Evolutionary conservation across 805 yeast genomes (phyloP).

Genomic region (Suhomyces canberraensis): DNA sequence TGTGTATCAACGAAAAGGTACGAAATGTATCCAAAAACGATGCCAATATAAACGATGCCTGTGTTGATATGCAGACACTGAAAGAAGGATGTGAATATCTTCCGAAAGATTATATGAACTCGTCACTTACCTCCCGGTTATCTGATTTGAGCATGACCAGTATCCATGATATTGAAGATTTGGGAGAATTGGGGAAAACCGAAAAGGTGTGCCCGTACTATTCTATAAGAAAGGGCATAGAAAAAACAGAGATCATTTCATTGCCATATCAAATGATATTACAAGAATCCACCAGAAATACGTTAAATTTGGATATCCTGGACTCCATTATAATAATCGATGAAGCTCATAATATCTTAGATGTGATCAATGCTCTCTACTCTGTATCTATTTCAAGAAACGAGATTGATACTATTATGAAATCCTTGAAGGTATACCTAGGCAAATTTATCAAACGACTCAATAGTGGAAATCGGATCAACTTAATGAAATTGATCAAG

Average conservation of each 20-base stretch:
- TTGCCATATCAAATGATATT: conserved; percentile 81
- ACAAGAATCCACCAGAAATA: conserved; percentile 56
- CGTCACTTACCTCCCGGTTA: conserved; percentile 30
- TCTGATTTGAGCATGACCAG: conserved; percentile 53
- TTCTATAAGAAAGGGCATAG: conserved; percentile 55
- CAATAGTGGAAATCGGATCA: conserved; percentile 68
- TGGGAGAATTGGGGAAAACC: conserved; percentile 55
- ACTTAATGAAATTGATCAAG: conserved; percentile 60
- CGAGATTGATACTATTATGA: conserved; percentile 46
- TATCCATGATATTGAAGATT: conserved; percentile 77
- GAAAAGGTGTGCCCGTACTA: conserved; percentile 79
- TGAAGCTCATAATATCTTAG: conserved; percentile 88
- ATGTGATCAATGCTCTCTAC: conserved; percentile 66
- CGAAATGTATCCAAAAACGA: conserved; percentile 40
- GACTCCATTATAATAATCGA: conserved; percentile 76
- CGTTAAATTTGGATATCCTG: conserved; percentile 55
- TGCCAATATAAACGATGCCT: conserved; percentile 71
- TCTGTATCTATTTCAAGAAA: conserved; percentile 53
- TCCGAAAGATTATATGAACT: conserved; percentile 35
- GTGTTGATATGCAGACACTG: conserved; percentile 62
- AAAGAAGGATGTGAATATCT: conserved; percentile 23
- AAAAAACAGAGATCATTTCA: conserved; percentile 69
- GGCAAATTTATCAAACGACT: conserved; percentile 60
- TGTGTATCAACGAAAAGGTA: conserved; percentile 72
- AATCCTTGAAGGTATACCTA: conserved; percentile 53